phyloP scores from a whole-genome alignment of 176 grass and related monocot genomes.

The Rhynchospora tenuis region DNA sequence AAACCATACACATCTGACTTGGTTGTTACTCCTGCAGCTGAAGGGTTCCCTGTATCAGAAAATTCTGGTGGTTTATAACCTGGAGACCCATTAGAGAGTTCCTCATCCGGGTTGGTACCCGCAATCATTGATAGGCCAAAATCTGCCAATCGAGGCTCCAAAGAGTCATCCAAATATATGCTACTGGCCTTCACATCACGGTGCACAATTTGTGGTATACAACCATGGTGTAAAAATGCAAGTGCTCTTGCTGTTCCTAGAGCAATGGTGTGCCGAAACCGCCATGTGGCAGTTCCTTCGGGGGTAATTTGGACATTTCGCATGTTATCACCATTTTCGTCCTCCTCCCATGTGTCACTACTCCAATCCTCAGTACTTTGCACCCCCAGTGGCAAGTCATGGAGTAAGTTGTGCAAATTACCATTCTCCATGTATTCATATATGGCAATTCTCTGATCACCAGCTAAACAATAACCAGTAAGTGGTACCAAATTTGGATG shows the following conservation, averaged over 20 bases:
- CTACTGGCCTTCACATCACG: conserved; percentile 88
- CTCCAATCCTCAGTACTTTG: conserved; percentile 97
- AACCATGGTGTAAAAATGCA: conserved; percentile 94
- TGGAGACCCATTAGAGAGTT: conserved; percentile 37
- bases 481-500: conserved; percentile 88
- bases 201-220: conserved; percentile 84
- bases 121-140: conserved; percentile 73
- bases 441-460: conserved; percentile 85
- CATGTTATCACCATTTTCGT: conserved; percentile 22
- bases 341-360: conserved; percentile 90
- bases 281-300: conserved; percentile 75
- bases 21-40: conserved; percentile 26
- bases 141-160: conserved; percentile 81
- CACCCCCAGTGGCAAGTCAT: conserved; percentile 78
- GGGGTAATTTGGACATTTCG: conserved; percentile 45
- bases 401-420: conserved; percentile 82
- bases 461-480: conserved; percentile 80
- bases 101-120: conserved; percentile 27
- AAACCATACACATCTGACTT: conserved; percentile 81
- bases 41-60: conserved; percentile 43
- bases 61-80: conserved; percentile 75
- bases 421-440: conserved; percentile 98
- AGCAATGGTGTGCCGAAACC: conserved; percentile 83
- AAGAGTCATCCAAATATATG: conserved; percentile 75
- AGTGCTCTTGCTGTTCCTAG: conserved; percentile 75